These are phyloP conservation scores for Bertia moriformis DNA, from an alignment of 2,329 filamentous ascomycete species.

Conservation along the genomic window DNA sequence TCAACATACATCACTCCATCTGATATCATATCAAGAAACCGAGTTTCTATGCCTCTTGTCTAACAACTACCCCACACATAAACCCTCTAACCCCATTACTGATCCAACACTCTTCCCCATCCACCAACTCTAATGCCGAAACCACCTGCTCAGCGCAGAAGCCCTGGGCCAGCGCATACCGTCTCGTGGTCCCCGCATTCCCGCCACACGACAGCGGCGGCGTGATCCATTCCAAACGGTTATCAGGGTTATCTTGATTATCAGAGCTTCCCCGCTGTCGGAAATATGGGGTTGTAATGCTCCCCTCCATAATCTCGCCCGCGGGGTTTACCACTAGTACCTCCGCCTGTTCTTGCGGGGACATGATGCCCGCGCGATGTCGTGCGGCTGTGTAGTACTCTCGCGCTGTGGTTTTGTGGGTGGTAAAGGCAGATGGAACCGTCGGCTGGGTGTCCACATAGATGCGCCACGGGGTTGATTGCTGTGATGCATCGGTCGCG, in stretches of 20 bases:
- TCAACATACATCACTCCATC: too few species aligned
- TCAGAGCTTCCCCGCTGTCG: conserved; percentile 19
- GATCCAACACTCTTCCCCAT: conserved; percentile 72
- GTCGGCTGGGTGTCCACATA: conserved; percentile 35
- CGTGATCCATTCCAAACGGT: conserved; percentile 62
- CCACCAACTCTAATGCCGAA: conserved; percentile 37
- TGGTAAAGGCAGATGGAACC: conserved; percentile 49
- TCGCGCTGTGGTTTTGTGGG: conserved; percentile 72
- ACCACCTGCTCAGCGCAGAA: conserved; percentile 55
- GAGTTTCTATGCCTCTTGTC: too few species aligned
- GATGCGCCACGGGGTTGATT: conserved; percentile 25
- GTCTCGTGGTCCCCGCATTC: conserved; percentile 66
- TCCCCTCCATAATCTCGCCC: conserved; percentile 68
- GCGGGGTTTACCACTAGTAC: conserved; percentile 57
- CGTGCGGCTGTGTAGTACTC: conserved; percentile 60
- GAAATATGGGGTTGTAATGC: conserved; percentile 70
- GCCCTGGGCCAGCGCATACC: conserved; percentile 59
- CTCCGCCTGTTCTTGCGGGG: conserved; percentile 37
- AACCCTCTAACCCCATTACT: conserved; percentile 83
- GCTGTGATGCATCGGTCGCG: background rate
- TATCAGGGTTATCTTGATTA: conserved; percentile 8
- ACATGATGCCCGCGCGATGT: conserved; percentile 36
- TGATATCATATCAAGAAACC: too few species aligned
- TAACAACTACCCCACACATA: conserved; percentile 29
- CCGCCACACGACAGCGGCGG: conserved; percentile 65